Evolutionary conservation across 805 yeast genomes (phyloP).

Genomic region (Starmerella bombi): DNA sequence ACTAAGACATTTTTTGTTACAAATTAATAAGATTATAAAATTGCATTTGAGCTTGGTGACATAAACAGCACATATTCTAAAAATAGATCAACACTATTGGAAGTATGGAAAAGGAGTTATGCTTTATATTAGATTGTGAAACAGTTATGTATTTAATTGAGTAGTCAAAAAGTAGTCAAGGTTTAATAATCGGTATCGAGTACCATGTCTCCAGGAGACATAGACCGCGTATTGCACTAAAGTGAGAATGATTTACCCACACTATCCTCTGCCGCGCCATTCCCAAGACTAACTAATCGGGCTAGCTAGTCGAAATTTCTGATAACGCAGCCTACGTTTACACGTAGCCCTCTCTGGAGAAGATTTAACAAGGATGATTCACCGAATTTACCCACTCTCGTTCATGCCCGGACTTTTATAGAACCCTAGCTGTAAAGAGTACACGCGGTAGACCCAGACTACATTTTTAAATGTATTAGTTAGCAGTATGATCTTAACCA

Average conservation of each 20-base stretch:
- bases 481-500: conserved; percentile 4
- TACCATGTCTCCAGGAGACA: conserved; percentile 12
- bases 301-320: conserved; percentile 20
- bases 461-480: background rate
- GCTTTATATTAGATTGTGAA: too few relatives aligned
- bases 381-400: conserved; percentile 27
- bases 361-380: conserved; percentile 19
- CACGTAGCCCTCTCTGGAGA: conserved; percentile 24
- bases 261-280: conserved; percentile 24
- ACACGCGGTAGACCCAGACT: conserved; percentile 23
- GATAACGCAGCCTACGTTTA: conserved; percentile 25
- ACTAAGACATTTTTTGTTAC: too few relatives aligned
- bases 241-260: conserved; percentile 12
- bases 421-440: conserved; percentile 20
- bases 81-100: too few relatives aligned
- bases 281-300: conserved; percentile 17
- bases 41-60: too few relatives aligned
- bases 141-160: too few relatives aligned
- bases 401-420: conserved; percentile 9
- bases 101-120: too few relatives aligned
- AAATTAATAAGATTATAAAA: too few relatives aligned
- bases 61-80: too few relatives aligned
- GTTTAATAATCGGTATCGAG: conserved; percentile 26
- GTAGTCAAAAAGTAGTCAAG: conserved; percentile 11
- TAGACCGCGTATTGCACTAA: conserved; percentile 26